Evolutionary conservation across 768 basidiomycete genomes (phyloP).

Genomic region (Pleurotus platypus): DNA sequence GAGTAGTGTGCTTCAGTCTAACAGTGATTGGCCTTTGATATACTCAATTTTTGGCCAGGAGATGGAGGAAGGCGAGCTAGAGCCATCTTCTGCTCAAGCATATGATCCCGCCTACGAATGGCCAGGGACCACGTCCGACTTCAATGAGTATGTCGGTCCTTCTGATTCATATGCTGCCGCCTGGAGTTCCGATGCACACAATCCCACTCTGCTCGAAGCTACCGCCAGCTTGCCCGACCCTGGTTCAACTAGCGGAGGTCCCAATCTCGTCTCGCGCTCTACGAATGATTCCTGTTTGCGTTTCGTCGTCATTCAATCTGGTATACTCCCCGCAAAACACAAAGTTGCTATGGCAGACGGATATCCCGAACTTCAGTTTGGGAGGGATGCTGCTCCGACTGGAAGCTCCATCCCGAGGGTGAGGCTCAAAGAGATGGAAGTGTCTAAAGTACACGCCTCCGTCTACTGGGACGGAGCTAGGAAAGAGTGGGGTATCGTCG

Average conservation of each 20-base stretch:
- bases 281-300: conserved; percentile 32
- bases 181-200: background rate
- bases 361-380: conserved; percentile 66
- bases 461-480: conserved; percentile 62
- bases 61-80: conserved; percentile 28
- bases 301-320: conserved; percentile 52
- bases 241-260: background rate
- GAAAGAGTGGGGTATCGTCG: conserved; percentile 69
- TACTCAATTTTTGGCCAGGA: too few species aligned
- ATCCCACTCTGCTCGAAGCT: background rate
- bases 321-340: conserved; percentile 52
- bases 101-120: conserved; percentile 61
- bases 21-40: too few species aligned
- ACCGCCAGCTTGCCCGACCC: background rate
- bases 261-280: background rate
- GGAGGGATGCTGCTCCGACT: conserved; percentile 57
- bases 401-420: conserved; percentile 57
- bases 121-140: conserved; percentile 38
- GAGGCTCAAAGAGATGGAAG: conserved; percentile 79
- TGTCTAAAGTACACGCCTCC: conserved; percentile 79
- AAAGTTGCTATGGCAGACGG: conserved; percentile 37
- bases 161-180: background rate
- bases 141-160: conserved; percentile 10
- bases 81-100: conserved; percentile 12
- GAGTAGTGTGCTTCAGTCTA: too few species aligned